Percentiles rank a stretch among this genome's conserved stretches.
Evolutionary conservation across 805 yeast species (phyloP).

Genomic region (Ogataea sp.): DNA sequence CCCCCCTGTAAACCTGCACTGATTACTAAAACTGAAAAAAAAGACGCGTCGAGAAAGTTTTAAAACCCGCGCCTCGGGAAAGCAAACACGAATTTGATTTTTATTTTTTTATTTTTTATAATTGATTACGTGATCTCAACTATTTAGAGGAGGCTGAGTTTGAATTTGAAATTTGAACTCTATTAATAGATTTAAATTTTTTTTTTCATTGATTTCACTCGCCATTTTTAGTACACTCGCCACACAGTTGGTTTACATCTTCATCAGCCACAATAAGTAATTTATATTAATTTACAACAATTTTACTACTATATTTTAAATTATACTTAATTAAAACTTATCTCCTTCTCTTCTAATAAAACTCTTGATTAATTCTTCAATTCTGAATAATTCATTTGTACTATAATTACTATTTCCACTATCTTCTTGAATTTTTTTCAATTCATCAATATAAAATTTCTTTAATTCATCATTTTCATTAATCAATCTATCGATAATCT

Average conservation of each 20-base stretch:
- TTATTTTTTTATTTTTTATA: too few relatives aligned
- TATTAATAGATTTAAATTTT: too few relatives aligned
- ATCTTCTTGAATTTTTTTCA: conserved; percentile 1
- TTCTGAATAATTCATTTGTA: conserved; percentile 7
- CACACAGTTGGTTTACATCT: background rate
- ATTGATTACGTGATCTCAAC: too few relatives aligned
- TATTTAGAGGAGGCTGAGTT: too few relatives aligned
- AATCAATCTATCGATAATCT: conserved; percentile 23
- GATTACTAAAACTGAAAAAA: background rate
- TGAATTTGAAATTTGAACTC: too few relatives aligned
- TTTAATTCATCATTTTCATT: conserved; percentile 6
- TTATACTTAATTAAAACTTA: too few relatives aligned
- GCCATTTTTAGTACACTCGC: background rate
- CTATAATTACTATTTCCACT: conserved; percentile 18
- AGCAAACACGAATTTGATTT: background rate
- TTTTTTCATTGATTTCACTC: background rate
- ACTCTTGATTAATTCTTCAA: conserved; percentile 33
- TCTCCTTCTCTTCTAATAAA: conserved; percentile 19
- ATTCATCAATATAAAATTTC: background rate
- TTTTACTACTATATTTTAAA: too few relatives aligned
- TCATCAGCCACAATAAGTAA: background rate
- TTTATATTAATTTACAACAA: background rate
- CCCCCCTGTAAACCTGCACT: background rate
- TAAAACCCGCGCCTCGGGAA: background rate
- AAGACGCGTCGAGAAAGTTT: too few relatives aligned